Conservation (phyloP, 352 stramenopile species). For the Globisporangium cystogenes region DNA sequence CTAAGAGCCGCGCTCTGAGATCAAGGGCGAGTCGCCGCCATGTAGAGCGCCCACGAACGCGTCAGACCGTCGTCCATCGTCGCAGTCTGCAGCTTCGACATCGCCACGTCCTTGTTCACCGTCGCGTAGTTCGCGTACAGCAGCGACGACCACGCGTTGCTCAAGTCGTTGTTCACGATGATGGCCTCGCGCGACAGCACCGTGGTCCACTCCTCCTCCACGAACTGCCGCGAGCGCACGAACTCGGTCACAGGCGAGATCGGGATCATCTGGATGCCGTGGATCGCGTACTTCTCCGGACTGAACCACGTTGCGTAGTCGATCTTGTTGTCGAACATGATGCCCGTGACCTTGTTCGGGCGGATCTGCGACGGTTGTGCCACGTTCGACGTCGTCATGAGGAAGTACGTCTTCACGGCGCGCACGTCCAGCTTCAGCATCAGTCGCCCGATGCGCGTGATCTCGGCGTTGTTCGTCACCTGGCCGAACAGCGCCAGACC, state of each 20-base stretch:
- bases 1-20: too few relatives aligned
- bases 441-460: slow-evolving; percentile 36
- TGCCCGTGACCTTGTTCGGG: slow-evolving; percentile 55
- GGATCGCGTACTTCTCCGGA: slow-evolving; percentile 55
- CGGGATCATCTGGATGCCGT: slow-evolving; percentile 80
- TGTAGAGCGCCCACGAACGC: slow-evolving; percentile 79
- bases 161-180: slow-evolving; percentile 29
- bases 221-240: slow-evolving; percentile 35
- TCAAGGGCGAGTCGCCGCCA: too few relatives aligned
- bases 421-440: slow-evolving; percentile 48
- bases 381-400: slow-evolving; percentile 45
- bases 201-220: slow-evolving; percentile 55
- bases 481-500: slow-evolving; percentile 44
- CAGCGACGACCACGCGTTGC: slow-evolving; percentile 66
- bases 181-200: slow-evolving; percentile 44
- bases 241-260: slow-evolving; percentile 58
- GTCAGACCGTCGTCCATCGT: slow-evolving; percentile 71
- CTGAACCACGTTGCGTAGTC: slow-evolving; percentile 82
- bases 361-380: slow-evolving; percentile 44
- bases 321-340: slow-evolving; percentile 79
- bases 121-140: slow-evolving; percentile 73
- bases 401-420: slow-evolving; percentile 66
- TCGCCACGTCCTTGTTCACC: slow-evolving; percentile 34
- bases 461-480: slow-evolving; percentile 30
- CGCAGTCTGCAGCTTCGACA: slow-evolving; percentile 47